phyloP scores from a whole-genome alignment of 2,329 filamentous ascomycete species.

The Plectosphaerella cucumerina region DNA sequence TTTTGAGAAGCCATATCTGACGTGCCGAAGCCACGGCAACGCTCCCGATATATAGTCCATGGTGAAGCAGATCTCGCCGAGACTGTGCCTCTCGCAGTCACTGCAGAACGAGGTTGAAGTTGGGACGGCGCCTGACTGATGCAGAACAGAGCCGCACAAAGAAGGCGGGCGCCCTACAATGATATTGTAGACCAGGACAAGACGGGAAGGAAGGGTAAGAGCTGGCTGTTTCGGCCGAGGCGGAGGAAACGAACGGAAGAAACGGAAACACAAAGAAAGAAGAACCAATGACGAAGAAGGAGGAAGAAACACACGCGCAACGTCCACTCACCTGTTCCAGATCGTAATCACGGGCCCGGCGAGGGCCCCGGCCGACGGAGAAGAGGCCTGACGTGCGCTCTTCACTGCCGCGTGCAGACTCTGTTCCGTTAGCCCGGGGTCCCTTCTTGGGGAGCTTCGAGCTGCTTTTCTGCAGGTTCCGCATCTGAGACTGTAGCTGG shows the following conservation, averaged over 20 bases:
- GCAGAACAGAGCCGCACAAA: no score
- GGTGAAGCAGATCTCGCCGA: no score
- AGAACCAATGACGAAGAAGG: background rate
- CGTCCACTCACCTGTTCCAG: conserved; percentile 68
- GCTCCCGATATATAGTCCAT: no score
- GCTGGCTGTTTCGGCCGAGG: no score
- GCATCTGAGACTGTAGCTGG: conserved; percentile 67
- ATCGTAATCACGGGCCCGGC: conserved; percentile 66
- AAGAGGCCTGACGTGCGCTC: conserved; percentile 62
- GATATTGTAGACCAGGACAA: no score
- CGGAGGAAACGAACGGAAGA: background rate
- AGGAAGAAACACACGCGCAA: conserved; percentile 11
- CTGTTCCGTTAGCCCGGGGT: conserved; percentile 43
- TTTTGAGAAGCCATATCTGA: no score
- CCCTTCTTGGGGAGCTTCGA: conserved; percentile 52
- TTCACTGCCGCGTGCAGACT: conserved; percentile 71
- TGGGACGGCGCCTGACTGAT: no score
- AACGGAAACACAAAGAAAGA: background rate
- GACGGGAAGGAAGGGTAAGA: no score
- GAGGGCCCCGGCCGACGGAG: conserved; percentile 60
- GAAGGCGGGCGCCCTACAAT: no score
- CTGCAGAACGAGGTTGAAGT: no score
- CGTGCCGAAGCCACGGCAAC: no score
- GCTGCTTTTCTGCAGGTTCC: conserved; percentile 44
- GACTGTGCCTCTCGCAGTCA: no score